Percentiles rank a stretch among this genome's conserved stretches.
phyloP scores from a whole-genome alignment of 148 eudicot genomes.

The Dianthus caryophyllus region DNA sequence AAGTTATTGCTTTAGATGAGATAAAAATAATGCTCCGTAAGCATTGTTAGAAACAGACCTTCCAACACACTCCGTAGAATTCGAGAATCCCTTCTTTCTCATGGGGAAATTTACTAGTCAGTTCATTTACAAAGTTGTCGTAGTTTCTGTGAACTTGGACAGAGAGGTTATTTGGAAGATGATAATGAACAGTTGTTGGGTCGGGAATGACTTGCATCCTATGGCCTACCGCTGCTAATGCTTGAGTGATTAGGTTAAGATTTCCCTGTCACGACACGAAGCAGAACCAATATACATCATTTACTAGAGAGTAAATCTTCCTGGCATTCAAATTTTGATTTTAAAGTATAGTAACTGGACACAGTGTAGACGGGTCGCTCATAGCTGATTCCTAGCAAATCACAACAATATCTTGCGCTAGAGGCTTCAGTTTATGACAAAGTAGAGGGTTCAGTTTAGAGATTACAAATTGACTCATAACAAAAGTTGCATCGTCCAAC shows the following conservation, averaged over 20 bases:
- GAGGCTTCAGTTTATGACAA: too few relatives aligned
- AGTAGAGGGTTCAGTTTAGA: too few relatives aligned
- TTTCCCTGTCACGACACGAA: conserved; percentile 58
- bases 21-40: conserved; percentile 24
- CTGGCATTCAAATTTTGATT: background rate
- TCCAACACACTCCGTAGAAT: conserved; percentile 89
- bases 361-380: background rate
- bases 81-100: conserved; percentile 84
- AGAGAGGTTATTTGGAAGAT: conserved; percentile 76
- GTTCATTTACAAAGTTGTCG: conserved; percentile 58
- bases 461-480: background rate
- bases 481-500: background rate
- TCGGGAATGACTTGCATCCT: conserved; percentile 90
- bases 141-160: conserved; percentile 88
- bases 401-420: too few relatives aligned
- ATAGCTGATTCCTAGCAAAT: background rate
- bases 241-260: conserved; percentile 87
- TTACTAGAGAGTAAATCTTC: background rate
- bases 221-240: conserved; percentile 88
- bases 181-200: conserved; percentile 97
- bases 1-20: conserved; percentile 13
- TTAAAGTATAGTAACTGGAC: background rate
- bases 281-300: background rate
- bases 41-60: conserved; percentile 59
- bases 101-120: conserved; percentile 75